Evolutionary conservation across 1,284 basidiomycete species (phyloP), one percentile per base, ranked within the genome.

Genomic region (Ceratobasidium sp.): DNA sequence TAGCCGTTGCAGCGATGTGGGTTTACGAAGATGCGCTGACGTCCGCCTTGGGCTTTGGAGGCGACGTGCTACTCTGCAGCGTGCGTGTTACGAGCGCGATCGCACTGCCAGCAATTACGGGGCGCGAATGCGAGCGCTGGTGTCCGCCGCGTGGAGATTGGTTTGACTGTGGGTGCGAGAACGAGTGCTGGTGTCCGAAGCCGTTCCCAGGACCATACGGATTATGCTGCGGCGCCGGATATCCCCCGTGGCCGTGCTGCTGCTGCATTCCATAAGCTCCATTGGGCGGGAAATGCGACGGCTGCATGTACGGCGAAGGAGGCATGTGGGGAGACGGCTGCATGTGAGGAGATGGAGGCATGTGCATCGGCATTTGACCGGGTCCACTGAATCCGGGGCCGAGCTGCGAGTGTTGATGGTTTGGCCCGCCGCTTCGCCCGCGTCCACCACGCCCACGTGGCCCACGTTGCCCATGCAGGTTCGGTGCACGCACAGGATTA

Each of bases 71-170:
- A n/a, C 59, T 51, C 33, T 60, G 44, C 19, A 75, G 15, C 3
- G 47, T 72, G n/a, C 59, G 57, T 24, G 45, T 54, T 36, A 75
- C 24, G 15, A 11, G 31, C 6, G 59, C 29, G 14, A 75, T n/a
- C 7, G 67, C 75, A 33, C 41, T 56, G 15, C 36, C 29, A 31
- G 75, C 41, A 36, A 69, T 57, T 3, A 75, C 33, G 14, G 75
- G 75, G n/a, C 75, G 75, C 22, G 75, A 75, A 56, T 64, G 67
- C n/a, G 67, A 9, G 48, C 75, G 75, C 22, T 69, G 66, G 14
- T 75, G 75, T 29, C 74, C 65, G 36, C 36, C 36, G 24, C 56
- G 67, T 50, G 45, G 7, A 31, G 45, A 51, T 50, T 72, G 47
- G 2, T 54, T 24, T 29, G 56, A 56, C 36, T 47, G 41, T 1